Evolutionary conservation across 2,329 filamentous ascomycete species (phyloP).

Genomic region (Pseudocercospora eumusae): DNA sequence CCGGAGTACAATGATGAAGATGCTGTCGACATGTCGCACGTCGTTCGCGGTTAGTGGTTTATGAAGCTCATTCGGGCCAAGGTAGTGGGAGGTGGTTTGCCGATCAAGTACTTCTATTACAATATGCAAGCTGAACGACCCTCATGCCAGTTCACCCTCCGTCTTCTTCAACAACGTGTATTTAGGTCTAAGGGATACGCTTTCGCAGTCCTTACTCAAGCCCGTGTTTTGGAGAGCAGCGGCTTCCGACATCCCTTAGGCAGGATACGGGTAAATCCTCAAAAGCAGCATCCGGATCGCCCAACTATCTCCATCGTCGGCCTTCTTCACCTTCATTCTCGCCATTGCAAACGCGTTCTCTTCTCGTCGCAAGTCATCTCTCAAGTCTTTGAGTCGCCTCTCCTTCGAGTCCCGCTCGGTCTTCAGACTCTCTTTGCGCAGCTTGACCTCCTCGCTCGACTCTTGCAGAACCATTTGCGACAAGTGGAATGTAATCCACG

Average conservation of each 20-base stretch:
- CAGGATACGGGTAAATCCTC: too few species aligned
- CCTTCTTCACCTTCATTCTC: background rate
- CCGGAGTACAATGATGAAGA: conserved; percentile 33
- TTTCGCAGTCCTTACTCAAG: conserved; percentile 6
- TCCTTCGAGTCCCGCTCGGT: background rate
- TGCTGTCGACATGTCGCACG: conserved; percentile 35
- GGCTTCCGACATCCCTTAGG: background rate
- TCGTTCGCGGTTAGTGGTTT: conserved; percentile 40
- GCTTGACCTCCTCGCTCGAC: background rate
- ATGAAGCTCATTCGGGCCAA: conserved; percentile 37
- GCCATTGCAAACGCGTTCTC: background rate
- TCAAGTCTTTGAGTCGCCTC: background rate
- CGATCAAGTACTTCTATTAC: conserved; percentile 41
- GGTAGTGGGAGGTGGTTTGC: conserved; percentile 38
- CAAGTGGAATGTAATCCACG: background rate
- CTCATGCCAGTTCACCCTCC: conserved; percentile 37
- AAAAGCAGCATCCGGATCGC: background rate
- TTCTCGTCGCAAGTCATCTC: background rate
- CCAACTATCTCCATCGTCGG: background rate
- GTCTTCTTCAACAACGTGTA: conserved; percentile 25
- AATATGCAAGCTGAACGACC: conserved; percentile 40
- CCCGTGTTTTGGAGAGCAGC: conserved; percentile 14
- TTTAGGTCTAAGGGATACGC: conserved; percentile 7
- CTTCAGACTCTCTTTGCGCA: background rate
- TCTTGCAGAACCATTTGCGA: background rate